Conservation (phyloP, 306 rosid genomes). For the Casuarina cunninghamiana region DNA sequence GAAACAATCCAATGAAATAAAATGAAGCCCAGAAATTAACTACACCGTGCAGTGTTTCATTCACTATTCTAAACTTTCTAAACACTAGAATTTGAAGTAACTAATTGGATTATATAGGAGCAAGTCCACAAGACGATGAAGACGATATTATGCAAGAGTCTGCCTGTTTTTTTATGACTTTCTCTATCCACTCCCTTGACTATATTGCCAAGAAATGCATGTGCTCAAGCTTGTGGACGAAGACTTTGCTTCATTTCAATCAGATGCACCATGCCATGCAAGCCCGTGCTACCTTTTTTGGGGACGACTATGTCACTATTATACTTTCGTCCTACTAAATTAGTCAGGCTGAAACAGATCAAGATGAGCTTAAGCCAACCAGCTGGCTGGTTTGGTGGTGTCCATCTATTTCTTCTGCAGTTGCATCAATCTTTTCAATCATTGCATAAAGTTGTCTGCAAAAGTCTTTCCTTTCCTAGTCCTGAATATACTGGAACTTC, state of each 20-base stretch:
- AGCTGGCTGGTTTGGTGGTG: no score
- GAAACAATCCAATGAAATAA: not conserved
- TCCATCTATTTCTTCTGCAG: no score
- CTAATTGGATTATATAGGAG: not conserved
- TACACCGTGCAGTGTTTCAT: not conserved
- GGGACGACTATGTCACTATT: no score
- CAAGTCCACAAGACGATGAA: not conserved
- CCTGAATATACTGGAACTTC: no score
- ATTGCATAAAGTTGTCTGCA: no score
- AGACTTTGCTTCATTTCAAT: not conserved
- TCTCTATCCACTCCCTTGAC: not conserved
- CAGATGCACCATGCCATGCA: not conserved
- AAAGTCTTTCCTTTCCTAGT: no score
- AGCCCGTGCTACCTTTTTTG: no score
- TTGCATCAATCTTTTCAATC: no score
- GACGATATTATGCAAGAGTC: not conserved
- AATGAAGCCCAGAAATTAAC: not conserved
- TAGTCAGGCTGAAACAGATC: no score
- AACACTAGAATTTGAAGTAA: not conserved
- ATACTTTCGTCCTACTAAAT: no score
- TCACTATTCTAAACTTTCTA: not conserved
- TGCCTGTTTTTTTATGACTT: not conserved
- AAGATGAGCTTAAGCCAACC: no score
- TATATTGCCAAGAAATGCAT: not conserved
- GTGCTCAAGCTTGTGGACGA: not conserved